phyloP scores from a whole-genome alignment of 345 rosid genomes.

The Euclidium syriacum region DNA sequence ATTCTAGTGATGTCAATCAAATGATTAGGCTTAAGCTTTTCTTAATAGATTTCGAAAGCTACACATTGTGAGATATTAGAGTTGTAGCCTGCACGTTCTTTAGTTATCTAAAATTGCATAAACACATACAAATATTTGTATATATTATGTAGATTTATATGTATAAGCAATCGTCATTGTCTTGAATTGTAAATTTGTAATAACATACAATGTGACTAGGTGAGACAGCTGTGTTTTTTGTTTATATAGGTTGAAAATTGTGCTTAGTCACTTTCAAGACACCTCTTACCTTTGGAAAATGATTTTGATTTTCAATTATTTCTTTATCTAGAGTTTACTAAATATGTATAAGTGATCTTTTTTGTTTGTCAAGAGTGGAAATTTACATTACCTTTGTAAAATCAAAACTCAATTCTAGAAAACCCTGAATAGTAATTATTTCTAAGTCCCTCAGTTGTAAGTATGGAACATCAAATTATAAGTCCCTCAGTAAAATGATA shows the following conservation, averaged over 20 bases:
- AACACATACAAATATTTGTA: not conserved
- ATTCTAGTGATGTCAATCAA: slow-evolving; percentile 12
- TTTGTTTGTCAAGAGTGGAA: too few species aligned
- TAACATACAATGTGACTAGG: slow-evolving; percentile 18
- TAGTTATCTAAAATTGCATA: not conserved
- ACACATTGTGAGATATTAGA: slow-evolving; percentile 1
- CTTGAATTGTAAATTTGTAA: slow-evolving; percentile 13
- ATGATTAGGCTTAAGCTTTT: slow-evolving; percentile 19
- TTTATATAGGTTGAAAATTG: slow-evolving; percentile 19
- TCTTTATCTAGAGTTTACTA: too few species aligned
- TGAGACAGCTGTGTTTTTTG: slow-evolving; percentile 22
- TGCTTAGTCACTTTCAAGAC: slow-evolving; percentile 29
- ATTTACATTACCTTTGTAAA: too few species aligned
- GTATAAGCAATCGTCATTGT: slow-evolving; percentile 22
- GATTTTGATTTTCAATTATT: too few species aligned
- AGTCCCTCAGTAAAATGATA: too few species aligned
- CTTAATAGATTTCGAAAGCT: slow-evolving; percentile 6
- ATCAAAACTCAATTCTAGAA: too few species aligned
- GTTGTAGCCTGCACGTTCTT: slow-evolving; percentile 28
- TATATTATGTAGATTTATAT: not conserved
- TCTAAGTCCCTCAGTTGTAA: too few species aligned
- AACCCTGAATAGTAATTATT: too few species aligned
- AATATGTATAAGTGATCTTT: too few species aligned
- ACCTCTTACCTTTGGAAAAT: not conserved
- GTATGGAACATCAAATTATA: too few species aligned